Conservation (phyloP, 441 rosid genomes). For the Capsella rubella region DNA sequence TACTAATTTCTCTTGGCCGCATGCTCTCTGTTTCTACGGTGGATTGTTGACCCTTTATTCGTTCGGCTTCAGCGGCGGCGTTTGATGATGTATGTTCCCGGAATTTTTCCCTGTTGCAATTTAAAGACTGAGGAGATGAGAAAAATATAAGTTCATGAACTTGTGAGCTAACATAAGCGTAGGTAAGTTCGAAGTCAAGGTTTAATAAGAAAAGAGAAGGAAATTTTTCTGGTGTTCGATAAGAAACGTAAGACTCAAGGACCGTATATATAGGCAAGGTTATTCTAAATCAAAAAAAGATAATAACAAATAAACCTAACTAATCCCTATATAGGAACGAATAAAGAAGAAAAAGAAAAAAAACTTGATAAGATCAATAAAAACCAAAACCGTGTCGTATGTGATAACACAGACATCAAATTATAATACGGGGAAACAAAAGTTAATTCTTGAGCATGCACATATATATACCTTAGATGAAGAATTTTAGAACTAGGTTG, state of each 20-base stretch:
- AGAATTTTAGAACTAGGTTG: conserved; percentile 52
- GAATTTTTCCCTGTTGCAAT: conserved; percentile 54
- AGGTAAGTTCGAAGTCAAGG: too few relatives aligned
- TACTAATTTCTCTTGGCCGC: conserved; percentile 2
- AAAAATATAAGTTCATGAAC: neutral
- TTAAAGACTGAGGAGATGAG: neutral
- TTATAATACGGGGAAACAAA: neutral
- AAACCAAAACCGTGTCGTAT: too few relatives aligned
- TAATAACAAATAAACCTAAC: too few relatives aligned
- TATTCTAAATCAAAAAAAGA: too few relatives aligned
- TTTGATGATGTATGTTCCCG: conserved; percentile 1
- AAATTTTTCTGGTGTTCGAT: too few relatives aligned
- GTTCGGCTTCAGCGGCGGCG: conserved; percentile 10
- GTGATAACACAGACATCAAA: neutral
- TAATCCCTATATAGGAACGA: too few relatives aligned
- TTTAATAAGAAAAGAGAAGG: too few relatives aligned
- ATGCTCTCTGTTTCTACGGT: conserved; percentile 18
- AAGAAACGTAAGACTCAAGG: too few relatives aligned
- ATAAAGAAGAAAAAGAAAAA: too few relatives aligned
- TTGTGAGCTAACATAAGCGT: too few relatives aligned
- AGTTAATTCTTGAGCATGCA: conserved; percentile 6
- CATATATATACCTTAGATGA: conserved; percentile 38
- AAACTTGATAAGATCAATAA: too few relatives aligned
- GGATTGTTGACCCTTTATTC: conserved; percentile 17
- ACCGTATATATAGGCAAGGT: too few relatives aligned